Percentiles rank a stretch among this genome's conserved stretches.
Conservation (phyloP, 78 protist species). For the Thecamonas trahens region DNA sequence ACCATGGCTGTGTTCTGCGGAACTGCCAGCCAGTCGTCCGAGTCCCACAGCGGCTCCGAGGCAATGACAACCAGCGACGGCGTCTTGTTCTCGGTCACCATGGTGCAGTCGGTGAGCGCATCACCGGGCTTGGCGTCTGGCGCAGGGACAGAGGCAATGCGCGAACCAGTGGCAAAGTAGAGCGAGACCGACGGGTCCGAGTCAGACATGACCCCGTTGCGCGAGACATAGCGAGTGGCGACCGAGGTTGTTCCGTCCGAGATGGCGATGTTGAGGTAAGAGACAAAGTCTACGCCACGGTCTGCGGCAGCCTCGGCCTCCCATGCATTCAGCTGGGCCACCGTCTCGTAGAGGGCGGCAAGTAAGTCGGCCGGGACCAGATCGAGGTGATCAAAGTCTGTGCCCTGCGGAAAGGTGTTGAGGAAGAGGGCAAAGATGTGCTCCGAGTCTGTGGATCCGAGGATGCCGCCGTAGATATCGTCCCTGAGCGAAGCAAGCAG, state of each 20-base stretch:
- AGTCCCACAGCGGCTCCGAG: constrained; percentile 18
- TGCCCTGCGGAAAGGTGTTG: not conserved
- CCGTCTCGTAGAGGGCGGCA: no score
- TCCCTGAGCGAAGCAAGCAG: not conserved
- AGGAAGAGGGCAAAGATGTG: constrained; percentile 2
- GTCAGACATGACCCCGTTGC: not conserved
- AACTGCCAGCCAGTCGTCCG: constrained; percentile 9
- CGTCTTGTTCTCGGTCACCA: not conserved
- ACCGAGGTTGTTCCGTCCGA: constrained; percentile 24
- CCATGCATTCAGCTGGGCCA: no score
- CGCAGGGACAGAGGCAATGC: not conserved
- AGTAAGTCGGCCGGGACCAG: no score
- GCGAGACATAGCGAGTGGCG: constrained; percentile 8
- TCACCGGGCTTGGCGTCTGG: not conserved
- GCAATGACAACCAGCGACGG: constrained; percentile 11
- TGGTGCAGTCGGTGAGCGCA: constrained; percentile 6
- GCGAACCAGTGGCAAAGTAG: constrained; percentile 4
- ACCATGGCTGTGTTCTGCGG: not conserved
- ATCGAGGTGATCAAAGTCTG: not conserved
- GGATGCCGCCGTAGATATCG: not conserved
- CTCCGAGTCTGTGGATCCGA: constrained; percentile 6
- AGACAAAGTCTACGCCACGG: no score
- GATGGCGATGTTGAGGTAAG: constrained; percentile 32
- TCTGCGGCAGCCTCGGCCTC: not conserved
- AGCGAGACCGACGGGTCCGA: not conserved